These are phyloP conservation scores for Simplicillium aogashimaense DNA, from an alignment of 2,329 filamentous ascomycete genomes.

Conservation along the genomic window DNA sequence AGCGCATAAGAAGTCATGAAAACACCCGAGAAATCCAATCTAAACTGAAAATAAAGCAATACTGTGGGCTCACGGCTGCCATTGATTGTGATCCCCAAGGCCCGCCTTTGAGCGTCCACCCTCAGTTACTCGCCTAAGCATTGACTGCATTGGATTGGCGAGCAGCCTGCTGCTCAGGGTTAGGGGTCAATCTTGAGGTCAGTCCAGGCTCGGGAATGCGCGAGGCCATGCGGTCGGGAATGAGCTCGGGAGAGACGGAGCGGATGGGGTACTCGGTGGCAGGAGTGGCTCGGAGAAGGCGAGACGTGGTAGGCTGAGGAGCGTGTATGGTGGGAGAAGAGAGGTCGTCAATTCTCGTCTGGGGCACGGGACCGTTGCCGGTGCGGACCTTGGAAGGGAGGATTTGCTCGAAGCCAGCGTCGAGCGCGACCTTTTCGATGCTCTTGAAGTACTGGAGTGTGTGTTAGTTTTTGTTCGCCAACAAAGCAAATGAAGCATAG, in stretches of 20 bases:
- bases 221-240: slow-evolving; percentile 54
- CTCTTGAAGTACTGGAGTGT: slow-evolving; percentile 54
- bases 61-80: no score
- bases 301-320: slow-evolving; percentile 46
- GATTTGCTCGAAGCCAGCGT: slow-evolving; percentile 48
- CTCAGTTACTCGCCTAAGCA: slow-evolving; percentile 7
- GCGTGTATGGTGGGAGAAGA: slow-evolving; percentile 35
- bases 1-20: no score
- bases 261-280: slow-evolving; percentile 44
- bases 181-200: slow-evolving; percentile 34
- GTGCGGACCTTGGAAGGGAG: slow-evolving; percentile 46
- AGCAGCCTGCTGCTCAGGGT: slow-evolving; percentile 32
- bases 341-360: slow-evolving; percentile 31
- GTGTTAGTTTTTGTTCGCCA: neutral
- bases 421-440: slow-evolving; percentile 53
- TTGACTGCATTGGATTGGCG: slow-evolving; percentile 15
- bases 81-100: no score
- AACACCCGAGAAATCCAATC: no score
- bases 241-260: slow-evolving; percentile 46
- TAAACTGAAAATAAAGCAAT: no score
- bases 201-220: slow-evolving; percentile 40
- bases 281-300: slow-evolving; percentile 42
- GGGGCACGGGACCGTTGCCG: slow-evolving; percentile 29
- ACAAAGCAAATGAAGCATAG: neutral
- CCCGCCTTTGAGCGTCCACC: no score